phyloP scores from a whole-genome alignment of 1,139 yeast genomes.

The Entelexis paramagnoliae region DNA sequence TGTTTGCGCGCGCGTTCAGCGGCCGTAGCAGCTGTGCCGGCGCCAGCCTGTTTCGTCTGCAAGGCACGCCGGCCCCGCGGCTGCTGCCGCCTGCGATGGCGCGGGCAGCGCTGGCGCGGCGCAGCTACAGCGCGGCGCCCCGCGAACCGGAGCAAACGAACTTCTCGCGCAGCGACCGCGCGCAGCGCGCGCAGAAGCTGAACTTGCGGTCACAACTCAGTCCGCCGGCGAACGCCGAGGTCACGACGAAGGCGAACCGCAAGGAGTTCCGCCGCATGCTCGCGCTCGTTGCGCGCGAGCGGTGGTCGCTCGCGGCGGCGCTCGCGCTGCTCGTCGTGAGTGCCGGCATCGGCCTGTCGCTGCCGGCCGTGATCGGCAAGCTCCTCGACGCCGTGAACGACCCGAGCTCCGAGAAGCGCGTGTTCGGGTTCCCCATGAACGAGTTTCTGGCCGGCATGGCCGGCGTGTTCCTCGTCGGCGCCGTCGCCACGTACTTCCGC shows the following conservation, averaged over 20 bases:
- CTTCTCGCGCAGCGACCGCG: constrained; percentile 26
- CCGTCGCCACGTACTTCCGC: constrained; percentile 71
- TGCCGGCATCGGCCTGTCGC: constrained; percentile 56
- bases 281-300: constrained; percentile 43
- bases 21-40: no score
- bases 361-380: constrained; percentile 74
- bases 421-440: constrained; percentile 42
- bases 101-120: no score
- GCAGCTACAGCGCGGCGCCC: neutral
- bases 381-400: constrained; percentile 51
- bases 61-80: no score
- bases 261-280: constrained; percentile 43
- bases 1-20: no score
- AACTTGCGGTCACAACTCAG: constrained; percentile 31
- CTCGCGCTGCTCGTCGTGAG: constrained; percentile 49
- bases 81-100: no score
- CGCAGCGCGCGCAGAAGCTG: constrained; percentile 30
- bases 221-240: constrained; percentile 26
- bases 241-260: constrained; percentile 13
- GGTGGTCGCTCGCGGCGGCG: constrained; percentile 46
- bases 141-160: neutral
- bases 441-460: constrained; percentile 43
- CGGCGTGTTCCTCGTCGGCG: constrained; percentile 55
- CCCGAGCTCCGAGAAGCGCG: constrained; percentile 33
- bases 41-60: no score